Conservation (phyloP, 352 stramenopile genomes). For the Discostella stelligera region DNA sequence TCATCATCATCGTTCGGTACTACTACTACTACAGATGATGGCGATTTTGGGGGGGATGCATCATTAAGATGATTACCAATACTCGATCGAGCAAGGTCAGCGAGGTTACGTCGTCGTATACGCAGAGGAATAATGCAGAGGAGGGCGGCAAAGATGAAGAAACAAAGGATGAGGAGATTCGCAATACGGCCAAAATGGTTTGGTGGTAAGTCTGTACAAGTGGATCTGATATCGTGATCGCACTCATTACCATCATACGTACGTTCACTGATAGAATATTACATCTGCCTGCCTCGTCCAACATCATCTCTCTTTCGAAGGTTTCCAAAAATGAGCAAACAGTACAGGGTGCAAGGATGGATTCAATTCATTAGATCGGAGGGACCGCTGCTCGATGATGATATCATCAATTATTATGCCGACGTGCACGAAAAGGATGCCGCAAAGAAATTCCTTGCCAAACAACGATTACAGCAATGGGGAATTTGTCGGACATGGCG, state of each 20-base stretch:
- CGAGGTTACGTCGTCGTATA: slow-evolving; percentile 35
- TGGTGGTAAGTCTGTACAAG: slow-evolving; percentile 73
- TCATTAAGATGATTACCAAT: slow-evolving; percentile 84
- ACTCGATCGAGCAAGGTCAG: slow-evolving; percentile 76
- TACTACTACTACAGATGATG: background rate
- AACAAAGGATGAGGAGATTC: background rate
- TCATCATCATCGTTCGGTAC: background rate
- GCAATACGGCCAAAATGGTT: slow-evolving; percentile 69
- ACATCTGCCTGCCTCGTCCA: too few relatives aligned
- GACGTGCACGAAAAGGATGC: slow-evolving; percentile 16
- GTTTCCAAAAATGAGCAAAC: slow-evolving; percentile 81
- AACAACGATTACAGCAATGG: slow-evolving; percentile 67
- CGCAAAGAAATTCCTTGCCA: slow-evolving; percentile 27
- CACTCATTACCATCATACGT: too few relatives aligned
- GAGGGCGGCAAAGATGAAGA: background rate
- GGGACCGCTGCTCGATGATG: slow-evolving; percentile 35
- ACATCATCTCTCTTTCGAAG: background rate
- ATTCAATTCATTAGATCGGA: slow-evolving; percentile 66
- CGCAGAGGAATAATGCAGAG: background rate
- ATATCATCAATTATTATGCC: background rate
- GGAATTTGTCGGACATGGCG: slow-evolving; percentile 63
- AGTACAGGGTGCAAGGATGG: slow-evolving; percentile 79
- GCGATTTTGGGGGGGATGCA: slow-evolving; percentile 17
- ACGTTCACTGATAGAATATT: too few relatives aligned
- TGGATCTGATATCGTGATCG: background rate